Evolutionary conservation across 495 filamentous ascomycete species (phyloP).

Genomic region (Hypoxylon fuscum): DNA sequence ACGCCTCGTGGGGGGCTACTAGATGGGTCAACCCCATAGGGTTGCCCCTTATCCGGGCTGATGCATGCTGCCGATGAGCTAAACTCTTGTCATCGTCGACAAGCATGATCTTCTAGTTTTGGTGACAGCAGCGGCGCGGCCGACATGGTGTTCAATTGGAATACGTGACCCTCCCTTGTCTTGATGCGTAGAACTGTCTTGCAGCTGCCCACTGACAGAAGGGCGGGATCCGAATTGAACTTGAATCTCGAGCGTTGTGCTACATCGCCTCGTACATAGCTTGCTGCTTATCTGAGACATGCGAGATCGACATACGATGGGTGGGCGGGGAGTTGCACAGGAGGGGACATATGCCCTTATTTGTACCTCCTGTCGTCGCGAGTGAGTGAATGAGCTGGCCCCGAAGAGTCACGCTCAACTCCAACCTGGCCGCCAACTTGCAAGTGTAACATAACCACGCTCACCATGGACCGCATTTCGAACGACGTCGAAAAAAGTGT

Average conservation of each 20-base stretch:
- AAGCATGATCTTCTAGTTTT: too few relatives aligned
- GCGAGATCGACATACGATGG: not conserved
- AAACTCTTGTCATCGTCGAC: too few relatives aligned
- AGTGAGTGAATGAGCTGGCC: not conserved
- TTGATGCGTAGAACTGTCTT: too few relatives aligned
- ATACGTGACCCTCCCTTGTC: too few relatives aligned
- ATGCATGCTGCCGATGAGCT: too few relatives aligned
- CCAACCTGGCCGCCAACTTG: not conserved
- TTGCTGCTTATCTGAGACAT: constrained; percentile 17
- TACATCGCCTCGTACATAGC: constrained; percentile 5
- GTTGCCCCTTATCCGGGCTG: too few relatives aligned
- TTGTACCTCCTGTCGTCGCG: constrained; percentile 13
- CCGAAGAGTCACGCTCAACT: not conserved
- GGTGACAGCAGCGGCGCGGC: too few relatives aligned
- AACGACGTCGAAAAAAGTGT: constrained; percentile 27
- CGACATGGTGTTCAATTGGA: too few relatives aligned
- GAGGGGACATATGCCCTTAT: constrained; percentile 4
- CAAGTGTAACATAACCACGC: not conserved
- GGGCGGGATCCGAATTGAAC: not conserved
- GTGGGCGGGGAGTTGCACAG: not conserved
- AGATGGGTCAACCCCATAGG: too few relatives aligned
- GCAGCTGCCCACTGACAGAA: constrained; percentile 2
- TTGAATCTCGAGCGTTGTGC: constrained; percentile 2
- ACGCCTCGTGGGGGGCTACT: too few relatives aligned
- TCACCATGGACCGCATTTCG: constrained; percentile 10